Percentiles rank a stretch among this genome's conserved stretches.
Evolutionary conservation across 345 rosid species (phyloP).

Genomic region (Viola odorata): DNA sequence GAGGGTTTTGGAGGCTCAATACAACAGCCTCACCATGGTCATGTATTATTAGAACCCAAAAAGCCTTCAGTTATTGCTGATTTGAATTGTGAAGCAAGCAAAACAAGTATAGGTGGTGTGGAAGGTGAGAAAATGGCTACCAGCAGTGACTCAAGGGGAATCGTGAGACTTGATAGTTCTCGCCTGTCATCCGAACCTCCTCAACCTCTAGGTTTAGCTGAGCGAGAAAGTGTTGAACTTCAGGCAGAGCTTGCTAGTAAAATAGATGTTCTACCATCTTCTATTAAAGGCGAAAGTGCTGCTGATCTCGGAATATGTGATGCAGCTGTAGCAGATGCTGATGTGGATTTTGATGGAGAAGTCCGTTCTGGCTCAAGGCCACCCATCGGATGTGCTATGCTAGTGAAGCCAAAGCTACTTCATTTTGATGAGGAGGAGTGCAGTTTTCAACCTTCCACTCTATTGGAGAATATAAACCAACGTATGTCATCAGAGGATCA

Average conservation of each 20-base stretch:
- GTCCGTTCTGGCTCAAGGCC: conserved; percentile 19
- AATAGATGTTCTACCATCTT: conserved; percentile 9
- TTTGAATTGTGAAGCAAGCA: no score
- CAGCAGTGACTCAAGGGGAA: no score
- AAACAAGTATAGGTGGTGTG: no score
- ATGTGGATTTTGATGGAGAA: conserved; percentile 11
- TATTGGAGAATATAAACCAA: conserved; percentile 18
- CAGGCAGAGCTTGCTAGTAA: conserved; percentile 13
- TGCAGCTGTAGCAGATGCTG: conserved; percentile 17
- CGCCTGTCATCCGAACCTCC: conserved; percentile 1
- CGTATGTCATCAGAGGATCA: conserved; percentile 19
- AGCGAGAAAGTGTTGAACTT: conserved; percentile 10
- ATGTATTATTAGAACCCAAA: no score
- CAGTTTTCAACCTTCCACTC: conserved; percentile 18
- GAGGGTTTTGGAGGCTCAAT: background rate
- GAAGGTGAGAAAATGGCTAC: no score
- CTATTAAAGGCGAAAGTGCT: conserved; percentile 4
- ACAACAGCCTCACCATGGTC: no score
- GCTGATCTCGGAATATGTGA: conserved; percentile 14
- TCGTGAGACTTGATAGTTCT: no score
- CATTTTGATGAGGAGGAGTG: conserved; percentile 34
- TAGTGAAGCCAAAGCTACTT: conserved; percentile 36
- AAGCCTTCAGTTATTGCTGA: no score
- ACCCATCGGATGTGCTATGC: conserved; percentile 18
- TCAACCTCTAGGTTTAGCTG: background rate